These are phyloP conservation scores for Cenococcum geophilum DNA, from an alignment of 495 filamentous ascomycete species.

Conservation along the genomic window DNA sequence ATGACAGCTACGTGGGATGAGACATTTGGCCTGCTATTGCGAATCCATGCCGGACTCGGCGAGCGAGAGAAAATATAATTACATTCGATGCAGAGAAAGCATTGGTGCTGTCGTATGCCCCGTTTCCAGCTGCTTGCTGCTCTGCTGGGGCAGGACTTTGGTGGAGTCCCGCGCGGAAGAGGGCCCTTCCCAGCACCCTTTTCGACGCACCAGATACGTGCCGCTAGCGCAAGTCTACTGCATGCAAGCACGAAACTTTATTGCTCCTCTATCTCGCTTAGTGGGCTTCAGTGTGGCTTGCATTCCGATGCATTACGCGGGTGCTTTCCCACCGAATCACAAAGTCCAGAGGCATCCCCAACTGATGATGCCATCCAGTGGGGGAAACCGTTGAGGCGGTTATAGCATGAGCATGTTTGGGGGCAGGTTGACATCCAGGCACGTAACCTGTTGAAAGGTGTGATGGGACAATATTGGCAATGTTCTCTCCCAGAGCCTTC, in stretches of 20 bases:
- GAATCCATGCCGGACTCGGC: too few relatives aligned
- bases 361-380: not conserved
- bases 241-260: constrained; percentile 8
- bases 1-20: too few relatives aligned
- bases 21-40: too few relatives aligned
- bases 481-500: too few relatives aligned
- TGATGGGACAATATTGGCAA: too few relatives aligned
- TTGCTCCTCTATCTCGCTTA: constrained; percentile 1
- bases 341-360: not conserved
- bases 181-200: not conserved
- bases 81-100: too few relatives aligned
- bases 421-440: not conserved
- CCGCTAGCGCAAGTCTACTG: not conserved
- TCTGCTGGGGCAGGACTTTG: not conserved
- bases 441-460: not conserved
- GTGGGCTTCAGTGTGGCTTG: not conserved
- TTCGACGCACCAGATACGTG: not conserved
- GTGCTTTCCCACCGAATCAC: not conserved
- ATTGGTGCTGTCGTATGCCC: too few relatives aligned
- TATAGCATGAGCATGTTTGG: not conserved
- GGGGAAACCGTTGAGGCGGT: not conserved
- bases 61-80: too few relatives aligned
- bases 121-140: too few relatives aligned
- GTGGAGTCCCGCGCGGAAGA: not conserved
- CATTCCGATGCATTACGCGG: not conserved